Evolutionary conservation across 192 early-diverging fungal species (phyloP).

Genomic region (Umbelopsis ramanniana): DNA sequence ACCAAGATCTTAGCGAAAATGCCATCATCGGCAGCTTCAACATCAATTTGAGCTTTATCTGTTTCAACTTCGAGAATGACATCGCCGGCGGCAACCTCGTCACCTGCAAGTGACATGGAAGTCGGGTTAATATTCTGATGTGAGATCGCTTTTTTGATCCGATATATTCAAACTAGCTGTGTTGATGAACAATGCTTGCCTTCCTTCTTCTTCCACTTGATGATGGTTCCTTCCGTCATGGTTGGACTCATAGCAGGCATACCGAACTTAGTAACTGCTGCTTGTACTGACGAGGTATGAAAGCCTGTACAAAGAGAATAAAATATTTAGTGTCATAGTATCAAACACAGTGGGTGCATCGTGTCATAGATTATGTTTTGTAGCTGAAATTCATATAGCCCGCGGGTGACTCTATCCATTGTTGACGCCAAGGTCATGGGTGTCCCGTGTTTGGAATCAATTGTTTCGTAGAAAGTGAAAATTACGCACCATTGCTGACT

Average conservation of each 20-base stretch:
- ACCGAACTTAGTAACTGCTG: constrained; percentile 61
- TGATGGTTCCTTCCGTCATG: constrained; percentile 96
- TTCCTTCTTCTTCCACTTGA: constrained; percentile 89
- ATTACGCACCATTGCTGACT: constrained; percentile 14
- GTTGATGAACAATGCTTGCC: constrained; percentile 29
- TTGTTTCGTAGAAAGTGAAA: no score
- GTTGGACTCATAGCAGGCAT: constrained; percentile 98
- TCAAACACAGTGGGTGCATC: not conserved
- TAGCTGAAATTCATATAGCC: no score
- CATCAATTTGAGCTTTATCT: constrained; percentile 99
- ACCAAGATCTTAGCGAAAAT: constrained; percentile 92
- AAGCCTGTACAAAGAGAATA: constrained; percentile 37
- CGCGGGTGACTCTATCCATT: no score
- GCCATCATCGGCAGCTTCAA: constrained; percentile 97
- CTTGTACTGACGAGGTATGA: constrained; percentile 51
- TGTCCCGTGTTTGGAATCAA: no score
- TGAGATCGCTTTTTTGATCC: not conserved
- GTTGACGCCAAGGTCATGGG: no score
- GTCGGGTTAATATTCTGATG: not conserved
- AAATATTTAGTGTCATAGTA: not conserved
- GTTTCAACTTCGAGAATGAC: constrained; percentile 95
- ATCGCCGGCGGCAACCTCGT: constrained; percentile 88
- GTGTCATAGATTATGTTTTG: not conserved
- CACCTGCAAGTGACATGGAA: constrained; percentile 57
- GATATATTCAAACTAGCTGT: not conserved